These are phyloP conservation scores for Umbelopsis isabellina DNA, from an alignment of 192 early-diverging fungal species.

Conservation along the genomic window DNA sequence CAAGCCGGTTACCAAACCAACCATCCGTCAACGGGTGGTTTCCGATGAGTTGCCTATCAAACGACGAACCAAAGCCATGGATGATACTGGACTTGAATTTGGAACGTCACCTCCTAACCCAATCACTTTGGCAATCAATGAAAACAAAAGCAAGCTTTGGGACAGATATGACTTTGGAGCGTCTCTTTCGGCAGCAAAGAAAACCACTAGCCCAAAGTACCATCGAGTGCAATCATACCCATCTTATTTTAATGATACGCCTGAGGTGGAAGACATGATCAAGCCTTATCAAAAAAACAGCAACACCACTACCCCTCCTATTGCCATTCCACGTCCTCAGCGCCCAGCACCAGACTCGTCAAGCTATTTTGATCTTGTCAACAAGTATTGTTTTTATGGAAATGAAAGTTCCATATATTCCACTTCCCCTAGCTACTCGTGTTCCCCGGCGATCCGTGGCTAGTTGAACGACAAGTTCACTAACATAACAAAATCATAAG, in stretches of 20 bases:
- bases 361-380: slow-evolving; percentile 53
- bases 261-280: slow-evolving; percentile 14
- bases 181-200: slow-evolving; percentile 38
- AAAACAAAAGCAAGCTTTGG: slow-evolving; percentile 25
- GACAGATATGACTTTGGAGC: slow-evolving; percentile 45
- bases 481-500: too few relatives aligned
- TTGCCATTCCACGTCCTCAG: slow-evolving; percentile 22
- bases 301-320: slow-evolving; percentile 3
- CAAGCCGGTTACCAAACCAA: background rate
- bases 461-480: background rate
- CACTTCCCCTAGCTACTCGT: slow-evolving; percentile 22
- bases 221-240: slow-evolving; percentile 18
- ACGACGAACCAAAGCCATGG: too few relatives aligned
- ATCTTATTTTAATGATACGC: slow-evolving; percentile 4
- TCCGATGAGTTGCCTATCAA: slow-evolving; percentile 16
- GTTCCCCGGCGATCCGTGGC: slow-evolving; percentile 20
- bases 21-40: background rate
- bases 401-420: slow-evolving; percentile 24
- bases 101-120: background rate
- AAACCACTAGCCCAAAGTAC: background rate
- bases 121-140: background rate
- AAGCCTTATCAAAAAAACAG: background rate
- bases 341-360: slow-evolving; percentile 41
- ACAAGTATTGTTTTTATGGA: slow-evolving; percentile 61
- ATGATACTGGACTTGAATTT: background rate